Conservation (phyloP, 441 rosid species). For the Metrosideros polymorpha region DNA sequence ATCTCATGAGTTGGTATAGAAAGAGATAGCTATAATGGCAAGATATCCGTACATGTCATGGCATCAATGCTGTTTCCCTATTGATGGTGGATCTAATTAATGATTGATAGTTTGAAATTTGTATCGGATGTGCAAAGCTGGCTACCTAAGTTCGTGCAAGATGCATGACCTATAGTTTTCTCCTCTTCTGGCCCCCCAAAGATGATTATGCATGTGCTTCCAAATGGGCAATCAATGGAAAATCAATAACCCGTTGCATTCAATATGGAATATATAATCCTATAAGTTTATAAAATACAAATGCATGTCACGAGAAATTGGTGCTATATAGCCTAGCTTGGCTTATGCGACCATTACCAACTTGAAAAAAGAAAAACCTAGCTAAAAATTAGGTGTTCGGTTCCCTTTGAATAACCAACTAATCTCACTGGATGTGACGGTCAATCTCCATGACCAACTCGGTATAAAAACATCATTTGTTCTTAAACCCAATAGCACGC, state of each 20-base stretch:
- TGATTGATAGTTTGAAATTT: neutral
- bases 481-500: neutral
- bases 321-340: neutral
- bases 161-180: neutral
- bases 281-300: neutral
- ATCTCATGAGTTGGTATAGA: neutral
- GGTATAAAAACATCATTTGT: neutral
- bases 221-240: neutral
- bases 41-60: neutral
- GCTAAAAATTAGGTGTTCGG: neutral
- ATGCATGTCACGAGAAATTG: neutral
- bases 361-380: neutral
- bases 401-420: neutral
- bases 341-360: neutral
- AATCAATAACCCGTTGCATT: neutral
- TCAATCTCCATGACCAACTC: neutral
- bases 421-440: neutral
- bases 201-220: neutral
- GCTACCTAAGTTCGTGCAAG: neutral
- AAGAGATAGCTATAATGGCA: neutral
- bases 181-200: neutral
- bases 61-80: neutral
- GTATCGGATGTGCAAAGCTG: neutral
- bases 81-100: neutral
- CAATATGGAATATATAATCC: neutral